Percentiles rank a stretch among this genome's conserved stretches.
Evolutionary conservation across 345 rosid genomes (phyloP).

Genomic region (Mercurialis annua): DNA sequence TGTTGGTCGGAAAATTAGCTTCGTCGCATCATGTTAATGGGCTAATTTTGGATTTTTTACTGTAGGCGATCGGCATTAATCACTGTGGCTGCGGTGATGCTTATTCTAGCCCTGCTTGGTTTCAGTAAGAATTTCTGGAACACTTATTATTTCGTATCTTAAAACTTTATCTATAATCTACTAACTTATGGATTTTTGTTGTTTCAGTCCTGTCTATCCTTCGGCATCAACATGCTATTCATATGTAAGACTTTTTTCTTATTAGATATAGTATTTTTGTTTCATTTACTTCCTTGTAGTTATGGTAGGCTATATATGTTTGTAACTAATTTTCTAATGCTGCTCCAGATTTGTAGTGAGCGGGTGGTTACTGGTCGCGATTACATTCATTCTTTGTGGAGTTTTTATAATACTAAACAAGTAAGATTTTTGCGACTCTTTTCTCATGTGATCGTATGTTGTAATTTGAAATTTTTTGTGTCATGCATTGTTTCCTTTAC

Average conservation of each 20-base stretch:
- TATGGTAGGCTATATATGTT: background rate
- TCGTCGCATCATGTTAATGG: conserved; percentile 2
- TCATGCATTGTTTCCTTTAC: background rate
- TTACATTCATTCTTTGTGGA: conserved; percentile 83
- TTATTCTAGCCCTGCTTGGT: conserved; percentile 75
- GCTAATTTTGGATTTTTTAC: conserved; percentile 13
- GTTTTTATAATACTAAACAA: conserved; percentile 73
- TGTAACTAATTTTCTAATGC: conserved; percentile 14
- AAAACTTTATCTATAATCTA: conserved; percentile 9
- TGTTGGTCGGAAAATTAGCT: conserved; percentile 8
- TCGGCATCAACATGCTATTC: conserved; percentile 69
- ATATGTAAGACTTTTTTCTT: conserved; percentile 48
- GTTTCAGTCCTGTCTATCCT: conserved; percentile 66
- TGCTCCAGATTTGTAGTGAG: conserved; percentile 67
- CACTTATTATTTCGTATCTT: background rate
- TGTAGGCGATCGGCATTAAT: conserved; percentile 78
- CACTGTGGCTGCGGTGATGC: conserved; percentile 80
- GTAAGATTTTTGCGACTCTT: conserved; percentile 40
- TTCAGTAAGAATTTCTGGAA: conserved; percentile 56
- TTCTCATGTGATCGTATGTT: conserved; percentile 14
- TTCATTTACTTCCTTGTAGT: background rate
- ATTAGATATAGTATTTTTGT: background rate
- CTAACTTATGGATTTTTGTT: conserved; percentile 15
- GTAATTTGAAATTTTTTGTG: conserved; percentile 4
- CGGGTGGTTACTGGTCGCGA: conserved; percentile 87